Evolutionary conservation across 305 asterid genomes (phyloP).

Genomic region (Ilex paraguariensis): DNA sequence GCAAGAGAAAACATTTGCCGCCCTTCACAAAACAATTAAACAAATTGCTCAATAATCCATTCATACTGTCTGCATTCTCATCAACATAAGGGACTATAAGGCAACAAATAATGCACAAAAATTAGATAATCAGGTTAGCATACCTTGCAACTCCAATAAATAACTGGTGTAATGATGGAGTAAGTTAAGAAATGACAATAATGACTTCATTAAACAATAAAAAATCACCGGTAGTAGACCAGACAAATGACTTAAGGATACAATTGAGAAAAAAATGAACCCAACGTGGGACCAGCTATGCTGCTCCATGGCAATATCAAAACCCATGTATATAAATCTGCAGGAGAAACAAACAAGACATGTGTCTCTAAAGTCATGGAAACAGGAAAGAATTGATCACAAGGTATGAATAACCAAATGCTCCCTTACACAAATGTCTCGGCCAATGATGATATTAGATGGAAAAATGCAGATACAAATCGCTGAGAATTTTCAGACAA

Average conservation of each 20-base stretch:
- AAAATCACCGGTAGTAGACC: no score
- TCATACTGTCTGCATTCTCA: neutral
- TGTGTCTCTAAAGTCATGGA: neutral
- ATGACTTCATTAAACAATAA: constrained; percentile 1
- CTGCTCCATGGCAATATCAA: constrained; percentile 96
- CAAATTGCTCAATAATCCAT: constrained; percentile 22
- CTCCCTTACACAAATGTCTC: constrained; percentile 90
- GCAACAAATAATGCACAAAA: neutral
- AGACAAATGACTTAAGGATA: constrained; percentile 51
- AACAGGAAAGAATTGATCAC: constrained; percentile 8
- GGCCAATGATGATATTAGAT: constrained; percentile 92
- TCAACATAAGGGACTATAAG: no score
- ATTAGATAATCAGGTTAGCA: constrained; percentile 13
- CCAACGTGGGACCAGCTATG: constrained; percentile 99
- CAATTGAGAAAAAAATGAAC: constrained; percentile 93
- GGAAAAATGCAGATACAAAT: constrained; percentile 95
- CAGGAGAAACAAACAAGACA: constrained; percentile 22
- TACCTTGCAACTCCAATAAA: constrained; percentile 97
- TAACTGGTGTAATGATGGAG: constrained; percentile 41
- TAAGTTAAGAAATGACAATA: constrained; percentile 50
- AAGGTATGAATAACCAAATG: constrained; percentile 11
- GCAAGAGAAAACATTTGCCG: constrained; percentile 96
- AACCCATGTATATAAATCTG: constrained; percentile 99
- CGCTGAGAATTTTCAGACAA: constrained; percentile 94
- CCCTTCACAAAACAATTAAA: constrained; percentile 54